Percentiles rank a stretch among this genome's conserved stretches.
These are phyloP conservation scores for Omphalotus guepiniiformis DNA, from an alignment of 768 basidiomycete genomes.

Conservation along the genomic window DNA sequence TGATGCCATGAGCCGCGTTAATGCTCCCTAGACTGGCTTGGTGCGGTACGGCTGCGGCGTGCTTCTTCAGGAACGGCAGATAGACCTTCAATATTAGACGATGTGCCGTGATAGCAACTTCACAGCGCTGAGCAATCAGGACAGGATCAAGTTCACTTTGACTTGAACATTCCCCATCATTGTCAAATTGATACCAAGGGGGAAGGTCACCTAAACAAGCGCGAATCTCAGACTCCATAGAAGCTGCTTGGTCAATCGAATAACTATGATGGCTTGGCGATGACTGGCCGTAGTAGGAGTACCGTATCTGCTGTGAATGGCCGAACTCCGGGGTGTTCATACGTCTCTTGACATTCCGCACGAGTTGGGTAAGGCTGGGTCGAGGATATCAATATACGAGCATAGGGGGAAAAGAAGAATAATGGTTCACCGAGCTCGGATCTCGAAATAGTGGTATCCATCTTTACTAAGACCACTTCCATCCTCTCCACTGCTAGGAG, in stretches of 20 bases:
- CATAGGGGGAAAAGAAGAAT: not conserved
- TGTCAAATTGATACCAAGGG: slow-evolving; percentile 39
- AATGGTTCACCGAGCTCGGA: slow-evolving; percentile 56
- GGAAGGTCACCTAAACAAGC: slow-evolving; percentile 53
- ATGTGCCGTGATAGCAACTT: slow-evolving; percentile 57
- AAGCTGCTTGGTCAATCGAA: slow-evolving; percentile 59
- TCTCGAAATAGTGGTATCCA: slow-evolving; percentile 44
- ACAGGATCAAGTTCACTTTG: slow-evolving; percentile 25
- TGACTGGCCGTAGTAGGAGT: slow-evolving; percentile 21
- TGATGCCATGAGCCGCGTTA: slow-evolving; percentile 61
- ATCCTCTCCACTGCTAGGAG: slow-evolving; percentile 20
- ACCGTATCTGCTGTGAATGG: slow-evolving; percentile 6
- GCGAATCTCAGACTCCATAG: slow-evolving; percentile 53
- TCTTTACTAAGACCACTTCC: slow-evolving; percentile 12
- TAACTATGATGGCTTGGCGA: slow-evolving; percentile 30
- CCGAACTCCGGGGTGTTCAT: slow-evolving; percentile 29
- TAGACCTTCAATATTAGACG: slow-evolving; percentile 60
- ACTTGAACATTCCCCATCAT: not conserved
- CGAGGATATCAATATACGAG: slow-evolving; percentile 6
- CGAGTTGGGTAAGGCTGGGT: slow-evolving; percentile 54
- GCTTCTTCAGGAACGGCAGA: slow-evolving; percentile 54
- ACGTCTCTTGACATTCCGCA: slow-evolving; percentile 57
- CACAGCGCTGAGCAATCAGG: slow-evolving; percentile 50
- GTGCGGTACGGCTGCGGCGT: slow-evolving; percentile 19
- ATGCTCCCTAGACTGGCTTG: slow-evolving; percentile 56